phyloP scores from a whole-genome alignment of 805 yeast genomes.

The Wickerhamomyces strasburgensis region DNA sequence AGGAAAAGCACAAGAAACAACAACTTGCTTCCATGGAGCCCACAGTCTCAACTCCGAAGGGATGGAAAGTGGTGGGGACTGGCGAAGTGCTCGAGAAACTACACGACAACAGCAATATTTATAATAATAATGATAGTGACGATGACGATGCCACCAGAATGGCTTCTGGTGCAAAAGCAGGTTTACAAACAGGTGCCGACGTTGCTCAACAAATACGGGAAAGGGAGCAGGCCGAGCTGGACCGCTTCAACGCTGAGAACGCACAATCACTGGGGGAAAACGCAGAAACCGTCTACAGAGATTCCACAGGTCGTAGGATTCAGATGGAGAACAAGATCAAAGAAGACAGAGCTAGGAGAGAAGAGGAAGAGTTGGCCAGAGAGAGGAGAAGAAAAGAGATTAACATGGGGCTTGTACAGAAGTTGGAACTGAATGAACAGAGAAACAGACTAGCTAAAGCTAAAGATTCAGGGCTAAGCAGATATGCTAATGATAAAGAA shows the following conservation, averaged over 20 bases:
- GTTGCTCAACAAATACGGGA: constrained; percentile 33
- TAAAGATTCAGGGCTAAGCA: constrained; percentile 23
- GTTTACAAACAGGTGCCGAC: constrained; percentile 43
- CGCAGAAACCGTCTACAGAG: constrained; percentile 51
- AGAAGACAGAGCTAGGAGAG: constrained; percentile 25
- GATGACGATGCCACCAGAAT: constrained; percentile 10
- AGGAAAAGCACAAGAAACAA: constrained; percentile 11
- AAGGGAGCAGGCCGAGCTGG: constrained; percentile 25
- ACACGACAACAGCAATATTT: too few species aligned
- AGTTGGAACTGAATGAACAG: constrained; percentile 32
- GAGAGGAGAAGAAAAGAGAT: constrained; percentile 24
- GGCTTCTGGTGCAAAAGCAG: constrained; percentile 34
- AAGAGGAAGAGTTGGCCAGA: constrained; percentile 26
- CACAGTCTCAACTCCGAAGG: constrained; percentile 6
- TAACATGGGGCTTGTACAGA: constrained; percentile 37
- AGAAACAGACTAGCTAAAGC: constrained; percentile 27
- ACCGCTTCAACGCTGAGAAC: constrained; percentile 12
- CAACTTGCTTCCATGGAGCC: constrained; percentile 4
- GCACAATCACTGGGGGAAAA: constrained; percentile 11
- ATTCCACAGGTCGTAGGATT: constrained; percentile 51
- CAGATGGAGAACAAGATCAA: constrained; percentile 31
- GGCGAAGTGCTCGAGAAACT: constrained; percentile 8
- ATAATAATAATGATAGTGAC: background rate
- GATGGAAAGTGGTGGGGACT: constrained; percentile 23
- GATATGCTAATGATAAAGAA: constrained; percentile 35